Base-by-base conservation (phyloP, 2,329 filamentous ascomycete species). In the Microsporum ferrugineum region DNA sequence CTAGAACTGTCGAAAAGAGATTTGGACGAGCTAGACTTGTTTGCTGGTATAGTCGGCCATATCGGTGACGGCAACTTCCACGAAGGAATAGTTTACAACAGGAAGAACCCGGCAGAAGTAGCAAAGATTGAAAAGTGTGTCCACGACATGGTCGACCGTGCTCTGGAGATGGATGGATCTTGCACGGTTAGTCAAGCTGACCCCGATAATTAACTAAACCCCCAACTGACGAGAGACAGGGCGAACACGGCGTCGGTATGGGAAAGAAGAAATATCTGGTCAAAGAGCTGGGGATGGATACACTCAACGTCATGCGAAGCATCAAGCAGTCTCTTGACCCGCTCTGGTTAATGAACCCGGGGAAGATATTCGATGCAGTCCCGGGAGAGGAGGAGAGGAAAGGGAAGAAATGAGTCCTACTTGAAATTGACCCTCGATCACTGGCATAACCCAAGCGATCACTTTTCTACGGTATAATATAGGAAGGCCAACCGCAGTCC, bases 21-120 rank as follows among this genome's bases (percentile, higher is more conserved):
- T 69, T 86, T 95, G 81, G 88, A 92, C 68, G 85, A 89, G 10
- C 79, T 96, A 8, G 90, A 89, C 0, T 76, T 96, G 1, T 95
- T 96, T 71, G 89, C 90, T 0, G 91, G 88, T 68, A 88, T 95
- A 33, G 78, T 96, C 2, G 91, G 91, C 2, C 91, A 96, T 70
- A 87, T 96, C 61, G 91, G 91, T 10, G 91, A 96, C 70, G 91
- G 91, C 41, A 96, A 96, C 73, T 96, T 96, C 77, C 91, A 96
- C 72, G 87, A 91, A 71, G 89, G 87, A 70, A 94, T 96, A 74
- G 87, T 96, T 76, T 96, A 95, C 72, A 84, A 94, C 73, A 82
- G 82, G 31, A 80, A 79, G 29, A 79, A 91, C 60, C 80, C 83
- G 2, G 83, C 79, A 31, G 88, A 96, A 74, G 82, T 82, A 61